Conservation (phyloP, 345 rosid species). For the Corchorus capsularis region DNA sequence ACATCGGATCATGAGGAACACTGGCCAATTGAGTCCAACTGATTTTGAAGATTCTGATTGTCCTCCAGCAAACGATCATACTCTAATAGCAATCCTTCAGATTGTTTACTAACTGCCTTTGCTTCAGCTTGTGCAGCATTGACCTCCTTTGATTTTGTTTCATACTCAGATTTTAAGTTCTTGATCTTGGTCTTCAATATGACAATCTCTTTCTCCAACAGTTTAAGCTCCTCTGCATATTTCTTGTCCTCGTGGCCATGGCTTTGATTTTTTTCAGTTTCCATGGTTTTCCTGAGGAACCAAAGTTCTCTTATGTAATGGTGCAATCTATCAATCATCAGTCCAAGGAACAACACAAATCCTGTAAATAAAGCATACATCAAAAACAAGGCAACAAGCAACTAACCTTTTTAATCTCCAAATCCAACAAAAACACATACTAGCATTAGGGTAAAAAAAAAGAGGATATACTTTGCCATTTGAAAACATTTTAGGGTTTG, state of each 20-base stretch:
- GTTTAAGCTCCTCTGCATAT: slow-evolving; percentile 47
- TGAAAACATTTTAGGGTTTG: not conserved
- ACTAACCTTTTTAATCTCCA: not conserved
- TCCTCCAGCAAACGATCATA: slow-evolving; percentile 71
- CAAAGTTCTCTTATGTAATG: slow-evolving; percentile 85
- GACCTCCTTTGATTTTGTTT: slow-evolving; percentile 54
- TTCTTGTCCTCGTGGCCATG: slow-evolving; percentile 62
- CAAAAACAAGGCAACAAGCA: not conserved
- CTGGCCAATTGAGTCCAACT: slow-evolving; percentile 58
- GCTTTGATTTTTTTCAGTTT: slow-evolving; percentile 69
- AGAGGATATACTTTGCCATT: not conserved
- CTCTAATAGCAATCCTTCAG: slow-evolving; percentile 70
- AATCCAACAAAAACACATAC: no score
- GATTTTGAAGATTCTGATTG: slow-evolving; percentile 71
- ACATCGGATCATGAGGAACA: slow-evolving; percentile 38
- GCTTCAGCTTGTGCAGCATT: slow-evolving; percentile 59
- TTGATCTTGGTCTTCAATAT: slow-evolving; percentile 45
- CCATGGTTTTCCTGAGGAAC: slow-evolving; percentile 73
- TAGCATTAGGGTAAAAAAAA: no score
- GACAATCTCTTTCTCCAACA: slow-evolving; percentile 48
- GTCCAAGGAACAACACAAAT: slow-evolving; percentile 66
- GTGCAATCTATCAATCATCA: slow-evolving; percentile 89
- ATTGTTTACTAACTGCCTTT: slow-evolving; percentile 65
- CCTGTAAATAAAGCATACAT: slow-evolving; percentile 41
- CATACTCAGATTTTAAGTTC: slow-evolving; percentile 52